Conservation (phyloP, 2,329 filamentous ascomycete genomes). For the Botryotinia narcissicola region DNA sequence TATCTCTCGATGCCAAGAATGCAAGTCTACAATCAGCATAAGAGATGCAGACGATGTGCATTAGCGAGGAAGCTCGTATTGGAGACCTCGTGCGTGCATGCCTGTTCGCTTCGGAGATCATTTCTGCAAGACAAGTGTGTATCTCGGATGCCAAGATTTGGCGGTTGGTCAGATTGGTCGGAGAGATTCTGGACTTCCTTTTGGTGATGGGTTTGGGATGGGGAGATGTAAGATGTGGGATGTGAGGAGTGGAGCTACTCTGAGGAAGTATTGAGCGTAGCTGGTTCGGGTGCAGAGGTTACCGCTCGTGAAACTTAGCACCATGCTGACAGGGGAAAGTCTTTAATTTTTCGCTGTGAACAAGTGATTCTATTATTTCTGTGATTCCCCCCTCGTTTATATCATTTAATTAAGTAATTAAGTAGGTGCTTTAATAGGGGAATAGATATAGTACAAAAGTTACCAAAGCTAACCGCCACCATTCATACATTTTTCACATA, state of each 20-base stretch:
- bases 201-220: background rate
- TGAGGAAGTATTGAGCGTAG: background rate
- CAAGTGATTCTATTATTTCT: background rate
- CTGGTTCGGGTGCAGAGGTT: background rate
- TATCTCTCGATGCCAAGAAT: background rate
- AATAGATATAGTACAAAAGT: background rate
- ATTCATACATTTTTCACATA: background rate
- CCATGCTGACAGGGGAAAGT: background rate
- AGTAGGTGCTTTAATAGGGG: background rate
- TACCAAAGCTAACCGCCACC: background rate
- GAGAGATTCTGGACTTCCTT: background rate
- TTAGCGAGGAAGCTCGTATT: slow-evolving; percentile 4
- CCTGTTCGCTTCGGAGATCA: background rate
- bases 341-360: background rate
- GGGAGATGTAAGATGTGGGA: background rate
- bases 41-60: slow-evolving; percentile 4
- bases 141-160: background rate
- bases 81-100: background rate
- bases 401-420: background rate
- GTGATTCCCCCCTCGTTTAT: background rate
- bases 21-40: background rate
- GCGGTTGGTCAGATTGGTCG: background rate
- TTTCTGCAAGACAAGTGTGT: too few species aligned
- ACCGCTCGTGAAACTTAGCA: background rate
- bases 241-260: background rate